These are phyloP conservation scores for Mortierella sp. DNA, from an alignment of 371 early-diverging fungal genomes.

Conservation along the genomic window DNA sequence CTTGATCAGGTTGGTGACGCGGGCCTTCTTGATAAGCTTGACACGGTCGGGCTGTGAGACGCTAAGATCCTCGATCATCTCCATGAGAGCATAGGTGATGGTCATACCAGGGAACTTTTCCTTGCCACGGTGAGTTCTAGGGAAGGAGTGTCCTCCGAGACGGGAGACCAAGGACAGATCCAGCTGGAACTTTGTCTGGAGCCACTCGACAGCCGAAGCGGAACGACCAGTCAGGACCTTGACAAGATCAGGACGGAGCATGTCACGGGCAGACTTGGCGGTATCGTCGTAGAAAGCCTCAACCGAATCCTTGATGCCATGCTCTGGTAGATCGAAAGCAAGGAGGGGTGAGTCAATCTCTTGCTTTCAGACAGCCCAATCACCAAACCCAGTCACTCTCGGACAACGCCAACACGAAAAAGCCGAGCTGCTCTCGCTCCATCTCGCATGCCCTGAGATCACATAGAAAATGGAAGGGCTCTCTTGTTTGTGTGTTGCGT, in stretches of 20 bases:
- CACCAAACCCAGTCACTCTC: too few species aligned
- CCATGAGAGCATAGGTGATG: slow-evolving; percentile 94
- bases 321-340: slow-evolving; percentile 26
- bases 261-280: slow-evolving; percentile 87
- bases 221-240: slow-evolving; percentile 88
- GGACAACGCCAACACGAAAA: too few species aligned
- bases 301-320: slow-evolving; percentile 82
- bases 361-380: too few species aligned
- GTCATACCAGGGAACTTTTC: slow-evolving; percentile 97
- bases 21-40: slow-evolving; percentile 83
- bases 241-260: slow-evolving; percentile 86
- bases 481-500: too few species aligned
- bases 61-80: slow-evolving; percentile 81
- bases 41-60: slow-evolving; percentile 76
- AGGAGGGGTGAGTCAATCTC: too few species aligned
- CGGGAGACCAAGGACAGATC: slow-evolving; percentile 91
- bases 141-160: slow-evolving; percentile 89
- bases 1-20: slow-evolving; percentile 72
- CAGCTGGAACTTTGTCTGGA: slow-evolving; percentile 88
- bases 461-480: too few species aligned
- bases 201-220: slow-evolving; percentile 92
- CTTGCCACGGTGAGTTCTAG: slow-evolving; percentile 96
- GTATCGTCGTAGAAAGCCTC: slow-evolving; percentile 92
- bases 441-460: too few species aligned
- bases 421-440: too few species aligned